These are phyloP conservation scores for Solanum chacoense DNA, from an alignment of 305 asterid species.

Conservation along the genomic window DNA sequence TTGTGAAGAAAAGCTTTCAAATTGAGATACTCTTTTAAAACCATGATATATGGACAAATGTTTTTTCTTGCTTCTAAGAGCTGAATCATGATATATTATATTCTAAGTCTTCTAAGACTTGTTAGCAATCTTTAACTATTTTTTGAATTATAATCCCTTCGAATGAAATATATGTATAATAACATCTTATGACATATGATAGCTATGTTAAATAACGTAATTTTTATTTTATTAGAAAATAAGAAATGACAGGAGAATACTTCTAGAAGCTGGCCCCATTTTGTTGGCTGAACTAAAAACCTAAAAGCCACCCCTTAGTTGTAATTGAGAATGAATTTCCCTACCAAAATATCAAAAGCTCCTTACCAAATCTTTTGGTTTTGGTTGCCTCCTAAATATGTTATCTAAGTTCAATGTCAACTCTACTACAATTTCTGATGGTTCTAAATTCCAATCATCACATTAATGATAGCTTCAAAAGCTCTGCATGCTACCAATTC, in stretches of 20 bases:
- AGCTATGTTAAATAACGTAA: background rate
- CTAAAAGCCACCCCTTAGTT: background rate
- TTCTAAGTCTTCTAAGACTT: background rate
- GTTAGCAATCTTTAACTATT: background rate
- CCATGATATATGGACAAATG: background rate
- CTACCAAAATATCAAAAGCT: background rate
- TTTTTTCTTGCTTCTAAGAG: background rate
- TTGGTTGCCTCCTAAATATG: background rate
- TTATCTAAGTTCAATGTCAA: background rate
- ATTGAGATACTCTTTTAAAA: background rate
- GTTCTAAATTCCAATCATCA: background rate
- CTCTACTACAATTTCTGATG: background rate
- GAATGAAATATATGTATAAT: background rate
- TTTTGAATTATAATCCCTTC: background rate
- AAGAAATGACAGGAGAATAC: background rate
- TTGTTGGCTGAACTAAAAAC: slow-evolving; percentile 4
- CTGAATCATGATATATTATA: background rate
- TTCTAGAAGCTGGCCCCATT: slow-evolving; percentile 4
- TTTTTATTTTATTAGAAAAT: background rate
- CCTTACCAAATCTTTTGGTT: background rate
- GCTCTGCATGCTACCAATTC: background rate
- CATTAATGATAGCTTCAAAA: background rate
- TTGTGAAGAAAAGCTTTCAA: background rate
- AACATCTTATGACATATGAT: background rate
- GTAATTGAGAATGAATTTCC: background rate